Evolutionary conservation across 805 yeast species (phyloP).

Genomic region (Maudiozyma saulgeensis): DNA sequence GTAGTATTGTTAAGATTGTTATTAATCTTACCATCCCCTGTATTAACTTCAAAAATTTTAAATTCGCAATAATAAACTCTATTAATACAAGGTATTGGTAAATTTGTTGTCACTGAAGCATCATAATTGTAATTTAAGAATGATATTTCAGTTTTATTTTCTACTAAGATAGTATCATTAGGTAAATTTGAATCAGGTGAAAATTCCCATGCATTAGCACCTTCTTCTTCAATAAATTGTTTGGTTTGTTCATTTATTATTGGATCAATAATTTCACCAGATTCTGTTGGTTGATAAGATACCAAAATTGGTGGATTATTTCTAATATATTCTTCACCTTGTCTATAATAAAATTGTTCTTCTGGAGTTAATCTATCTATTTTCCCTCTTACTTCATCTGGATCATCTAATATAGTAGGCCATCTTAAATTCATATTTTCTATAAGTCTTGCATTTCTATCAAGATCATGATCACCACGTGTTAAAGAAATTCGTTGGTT

Average conservation of each 20-base stretch:
- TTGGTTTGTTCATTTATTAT: constrained; percentile 28
- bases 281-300: constrained; percentile 11
- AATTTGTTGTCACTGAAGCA: constrained; percentile 64
- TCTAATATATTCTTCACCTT: constrained; percentile 32
- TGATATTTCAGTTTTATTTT: constrained; percentile 53
- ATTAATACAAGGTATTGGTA: constrained; percentile 74
- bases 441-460: constrained; percentile 1
- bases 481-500: constrained; percentile 10
- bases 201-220: constrained; percentile 86
- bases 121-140: constrained; percentile 49
- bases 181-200: constrained; percentile 44
- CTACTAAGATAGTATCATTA: constrained; percentile 49
- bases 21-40: neutral
- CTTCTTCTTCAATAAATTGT: constrained; percentile 70
- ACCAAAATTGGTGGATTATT: constrained; percentile 36
- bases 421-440: constrained; percentile 15
- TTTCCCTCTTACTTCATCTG: constrained; percentile 49
- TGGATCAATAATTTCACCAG: constrained; percentile 23
- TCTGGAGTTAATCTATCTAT: constrained; percentile 45
- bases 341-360: constrained; percentile 32
- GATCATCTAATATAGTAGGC: constrained; percentile 59
- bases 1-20: neutral
- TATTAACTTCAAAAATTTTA: constrained; percentile 64
- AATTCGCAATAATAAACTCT: constrained; percentile 86
- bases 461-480: constrained; percentile 8